These are phyloP conservation scores for Musa schizocarpa DNA, from an alignment of 176 grass and related monocot species.

Conservation along the genomic window DNA sequence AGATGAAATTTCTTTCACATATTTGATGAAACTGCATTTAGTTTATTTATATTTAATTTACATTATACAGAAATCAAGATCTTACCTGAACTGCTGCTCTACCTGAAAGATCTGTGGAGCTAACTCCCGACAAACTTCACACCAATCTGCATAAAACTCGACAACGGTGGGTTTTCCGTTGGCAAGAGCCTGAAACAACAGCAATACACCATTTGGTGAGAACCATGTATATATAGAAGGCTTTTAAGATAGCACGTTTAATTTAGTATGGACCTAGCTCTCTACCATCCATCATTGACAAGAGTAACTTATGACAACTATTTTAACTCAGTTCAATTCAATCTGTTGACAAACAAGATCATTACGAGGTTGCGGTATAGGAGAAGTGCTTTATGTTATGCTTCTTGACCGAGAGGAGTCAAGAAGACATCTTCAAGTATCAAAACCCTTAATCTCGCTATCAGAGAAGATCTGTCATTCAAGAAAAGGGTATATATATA, in stretches of 20 bases:
- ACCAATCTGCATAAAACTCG: constrained; percentile 97
- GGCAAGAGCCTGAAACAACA: constrained; percentile 57
- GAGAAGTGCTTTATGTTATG: no score
- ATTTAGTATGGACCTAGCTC: neutral
- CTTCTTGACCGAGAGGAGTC: no score
- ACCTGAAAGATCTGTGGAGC: constrained; percentile 72
- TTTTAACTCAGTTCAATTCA: no score
- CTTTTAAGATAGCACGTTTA: neutral
- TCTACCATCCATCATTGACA: no score
- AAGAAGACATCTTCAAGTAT: no score
- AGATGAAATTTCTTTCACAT: neutral
- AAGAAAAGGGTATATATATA: no score
- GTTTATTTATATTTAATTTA: neutral
- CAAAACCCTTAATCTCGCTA: no score
- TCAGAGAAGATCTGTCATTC: no score
- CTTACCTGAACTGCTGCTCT: constrained; percentile 73
- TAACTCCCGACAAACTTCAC: constrained; percentile 92
- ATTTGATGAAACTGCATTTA: neutral
- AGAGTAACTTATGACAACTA: no score
- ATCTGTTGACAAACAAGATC: no score
- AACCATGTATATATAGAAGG: neutral
- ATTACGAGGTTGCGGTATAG: no score
- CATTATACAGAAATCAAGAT: neutral
- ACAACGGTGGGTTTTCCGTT: constrained; percentile 93
- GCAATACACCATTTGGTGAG: neutral